Conservation (phyloP, 2,329 filamentous ascomycete species). For the Pseudogymnoascus sp. region DNA sequence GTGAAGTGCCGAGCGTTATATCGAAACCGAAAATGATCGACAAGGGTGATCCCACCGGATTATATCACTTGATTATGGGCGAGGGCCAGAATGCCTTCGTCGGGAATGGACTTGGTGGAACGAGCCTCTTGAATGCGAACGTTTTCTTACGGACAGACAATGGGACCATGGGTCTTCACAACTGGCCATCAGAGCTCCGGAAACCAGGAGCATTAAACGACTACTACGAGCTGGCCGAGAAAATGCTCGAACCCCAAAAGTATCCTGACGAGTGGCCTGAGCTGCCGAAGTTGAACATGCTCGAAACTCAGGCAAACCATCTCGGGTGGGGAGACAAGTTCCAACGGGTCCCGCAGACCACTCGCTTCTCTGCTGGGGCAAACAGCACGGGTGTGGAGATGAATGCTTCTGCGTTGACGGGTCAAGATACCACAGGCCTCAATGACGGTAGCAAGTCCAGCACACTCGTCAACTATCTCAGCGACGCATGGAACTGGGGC, state of each 20-base stretch:
- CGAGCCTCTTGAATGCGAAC: slow-evolving; percentile 60
- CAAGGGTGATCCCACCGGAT: slow-evolving; percentile 48
- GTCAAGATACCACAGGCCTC: slow-evolving; percentile 56
- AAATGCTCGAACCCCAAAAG: slow-evolving; percentile 50
- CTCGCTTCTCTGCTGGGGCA: slow-evolving; percentile 51
- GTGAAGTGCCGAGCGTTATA: slow-evolving; percentile 41
- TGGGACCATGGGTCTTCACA: slow-evolving; percentile 43
- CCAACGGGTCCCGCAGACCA: slow-evolving; percentile 52
- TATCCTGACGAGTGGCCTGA: slow-evolving; percentile 53
- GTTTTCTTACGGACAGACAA: slow-evolving; percentile 56
- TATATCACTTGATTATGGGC: slow-evolving; percentile 58
- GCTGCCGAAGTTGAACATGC: slow-evolving; percentile 50
- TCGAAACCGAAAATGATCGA: slow-evolving; percentile 37
- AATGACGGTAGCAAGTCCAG: slow-evolving; percentile 64
- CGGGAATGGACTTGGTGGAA: slow-evolving; percentile 50
- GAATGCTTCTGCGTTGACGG: slow-evolving; percentile 51
- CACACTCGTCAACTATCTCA: slow-evolving; percentile 58
- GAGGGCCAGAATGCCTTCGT: slow-evolving; percentile 53
- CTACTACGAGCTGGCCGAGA: slow-evolving; percentile 50
- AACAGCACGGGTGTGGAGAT: slow-evolving; percentile 61
- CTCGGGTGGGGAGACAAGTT: slow-evolving; percentile 48
- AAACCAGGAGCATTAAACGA: slow-evolving; percentile 36
- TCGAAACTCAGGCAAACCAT: slow-evolving; percentile 48
- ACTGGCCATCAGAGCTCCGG: slow-evolving; percentile 54
- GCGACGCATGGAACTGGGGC: slow-evolving; percentile 66